Base-by-base conservation (phyloP, 441 rosid species). In the Gossypium gossypioides region DNA sequence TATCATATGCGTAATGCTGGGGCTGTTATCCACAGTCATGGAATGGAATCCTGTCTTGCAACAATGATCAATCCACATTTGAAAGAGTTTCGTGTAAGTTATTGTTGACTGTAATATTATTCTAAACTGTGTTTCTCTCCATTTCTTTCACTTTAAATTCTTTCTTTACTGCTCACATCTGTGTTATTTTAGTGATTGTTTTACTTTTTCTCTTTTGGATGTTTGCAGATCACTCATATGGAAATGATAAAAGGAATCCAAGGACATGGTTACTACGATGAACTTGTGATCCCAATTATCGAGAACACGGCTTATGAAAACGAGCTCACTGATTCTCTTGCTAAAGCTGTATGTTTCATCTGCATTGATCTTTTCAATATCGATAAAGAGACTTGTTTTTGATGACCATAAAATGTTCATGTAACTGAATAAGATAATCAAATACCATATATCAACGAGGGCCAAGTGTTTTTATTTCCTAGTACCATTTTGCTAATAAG, bases 221-320 rank as follows among this genome's bases (percentile, higher is more conserved):
- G 16, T 64, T 69, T 75, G 46, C 84, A 95, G 98, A 87, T 91
- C 76, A 89, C 97, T 67, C 97, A 92, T 79, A 89, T 95, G 98
- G 99, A 95, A 87, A 89, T 95, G 99, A 89, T 95, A 68, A 95
- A 95, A 82, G 99, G 99, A 79, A 92, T 95, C 75, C 82, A 92
- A 79, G 99, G 97, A 76, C 99, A 95, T 72, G 97, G 97, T 63
- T 95, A 92, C 74, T 88, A 88, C 74, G 98, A 95, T 61, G 98
- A 91, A 77, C 97, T 95, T 69, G 90, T 91, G 32, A 90, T 95
- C 67, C 99, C 98, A 67, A 95, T 95, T 72, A 91, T 92, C 81
- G 99, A 95, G 83, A 92, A 95, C 79, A 91, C 93, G 4, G 96
- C 99, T 68, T 86, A 85, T 81, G 99, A 95, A 84, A 84, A 82